Evolutionary conservation across 495 filamentous ascomycete species (phyloP), one percentile per base, ranked within the genome.

Genomic region (Xylaria longipes): DNA sequence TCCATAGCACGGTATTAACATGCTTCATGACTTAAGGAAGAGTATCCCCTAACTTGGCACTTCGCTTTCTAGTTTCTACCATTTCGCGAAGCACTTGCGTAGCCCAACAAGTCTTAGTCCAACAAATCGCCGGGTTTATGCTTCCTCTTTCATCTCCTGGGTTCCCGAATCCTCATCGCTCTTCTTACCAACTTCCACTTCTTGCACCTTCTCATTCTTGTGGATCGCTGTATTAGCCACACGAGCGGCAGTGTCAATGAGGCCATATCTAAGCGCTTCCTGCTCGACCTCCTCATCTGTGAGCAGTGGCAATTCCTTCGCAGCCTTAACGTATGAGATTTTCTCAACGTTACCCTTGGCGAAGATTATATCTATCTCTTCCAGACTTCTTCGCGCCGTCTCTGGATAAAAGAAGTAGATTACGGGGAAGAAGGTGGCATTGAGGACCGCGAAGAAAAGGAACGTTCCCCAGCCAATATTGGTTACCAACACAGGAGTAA

Each of bases 341-440:
- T 92, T 90, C 80, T 95, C 93, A 33, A 82, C 79, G 74, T 89
- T 88, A 4, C 92, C 92, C 85, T 95, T 94, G 74, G 90, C 78
- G 52, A 80, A 80, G 75, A 80, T 77, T 63, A 94, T 84, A 77
- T 95, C 93, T 67, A 94, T 93, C 76, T 94, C 92, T 75, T 95
- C 93, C 25, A 95, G 85, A 50, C 87, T 90, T 64, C 92, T 89
- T 46, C 84, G 80, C 3, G 87, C 87, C 1, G 91, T 93, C 82
- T 93, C 92, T 7, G 92, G 91, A 78, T 92, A 93, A 82, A 91
- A 92, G 82, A 93, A 89, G 80, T 87, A 93, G 80, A 94, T 91
- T 71, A 91, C 76, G 1, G 93, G 92, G 22, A 94, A 78, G 84
- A 94, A 93, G 73, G 81, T 81, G 61, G 86, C 89, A 80, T 95